Conservation (phyloP, 78 protist species). For the Chrysochromulina parva region DNA sequence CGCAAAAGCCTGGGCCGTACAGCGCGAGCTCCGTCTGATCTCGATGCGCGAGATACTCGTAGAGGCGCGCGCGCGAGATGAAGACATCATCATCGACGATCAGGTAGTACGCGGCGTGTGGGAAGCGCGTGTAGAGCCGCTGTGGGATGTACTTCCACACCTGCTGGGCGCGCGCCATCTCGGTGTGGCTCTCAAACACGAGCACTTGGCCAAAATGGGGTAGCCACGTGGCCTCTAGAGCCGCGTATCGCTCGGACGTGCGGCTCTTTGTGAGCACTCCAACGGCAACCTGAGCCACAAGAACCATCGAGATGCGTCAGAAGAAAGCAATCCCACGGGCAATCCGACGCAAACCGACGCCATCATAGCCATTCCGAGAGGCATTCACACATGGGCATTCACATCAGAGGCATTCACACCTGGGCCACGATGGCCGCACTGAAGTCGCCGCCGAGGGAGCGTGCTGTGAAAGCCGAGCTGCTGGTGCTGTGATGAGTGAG, state of each 20-base stretch:
- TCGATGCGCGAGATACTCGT: background rate
- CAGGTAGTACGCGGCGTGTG: background rate
- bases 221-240: background rate
- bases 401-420: too few relatives aligned
- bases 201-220: background rate
- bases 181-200: background rate
- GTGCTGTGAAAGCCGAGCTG: too few relatives aligned
- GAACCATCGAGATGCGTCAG: too few relatives aligned
- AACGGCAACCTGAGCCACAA: background rate
- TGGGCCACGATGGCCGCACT: too few relatives aligned
- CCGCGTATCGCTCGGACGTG: background rate
- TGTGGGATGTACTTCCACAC: conserved; percentile 4
- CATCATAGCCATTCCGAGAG: too few relatives aligned
- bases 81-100: background rate
- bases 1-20: conserved; percentile 2
- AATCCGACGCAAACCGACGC: too few relatives aligned
- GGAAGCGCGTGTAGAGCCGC: background rate
- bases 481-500: too few relatives aligned
- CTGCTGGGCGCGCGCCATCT: background rate
- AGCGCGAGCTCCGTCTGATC: background rate
- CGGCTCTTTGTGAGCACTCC: background rate
- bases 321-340: too few relatives aligned
- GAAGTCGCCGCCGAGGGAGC: too few relatives aligned
- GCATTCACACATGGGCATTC: too few relatives aligned
- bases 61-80: background rate